phyloP scores from a whole-genome alignment of 495 filamentous ascomycete genomes.

The Collariella sp. region DNA sequence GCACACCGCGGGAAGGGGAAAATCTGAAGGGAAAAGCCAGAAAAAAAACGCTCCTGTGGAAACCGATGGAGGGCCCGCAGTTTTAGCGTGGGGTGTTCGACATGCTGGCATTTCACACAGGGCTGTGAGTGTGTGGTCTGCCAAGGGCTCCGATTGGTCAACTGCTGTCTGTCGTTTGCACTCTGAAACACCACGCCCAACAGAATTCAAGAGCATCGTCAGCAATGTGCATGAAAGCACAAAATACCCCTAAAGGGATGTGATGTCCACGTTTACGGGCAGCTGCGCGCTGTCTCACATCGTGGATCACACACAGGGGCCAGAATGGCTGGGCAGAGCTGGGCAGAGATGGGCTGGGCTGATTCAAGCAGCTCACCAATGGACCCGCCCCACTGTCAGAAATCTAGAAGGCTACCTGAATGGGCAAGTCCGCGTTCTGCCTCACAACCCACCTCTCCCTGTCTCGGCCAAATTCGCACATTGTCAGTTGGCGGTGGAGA shows the following conservation, averaged over 20 bases:
- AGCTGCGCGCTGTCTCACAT: no score
- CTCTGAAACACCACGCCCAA: neutral
- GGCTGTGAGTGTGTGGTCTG: slow-evolving; percentile 1
- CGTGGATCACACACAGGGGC: no score
- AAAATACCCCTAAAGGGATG: no score
- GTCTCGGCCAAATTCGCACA: no score
- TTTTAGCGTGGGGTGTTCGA: neutral
- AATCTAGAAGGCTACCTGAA: slow-evolving; percentile 10
- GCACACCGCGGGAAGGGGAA: neutral
- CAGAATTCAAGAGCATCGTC: neutral
- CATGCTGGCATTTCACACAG: neutral
- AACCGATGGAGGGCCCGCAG: neutral
- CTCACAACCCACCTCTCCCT: no score
- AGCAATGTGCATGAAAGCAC: no score
- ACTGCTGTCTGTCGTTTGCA: neutral
- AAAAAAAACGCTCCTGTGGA: neutral
- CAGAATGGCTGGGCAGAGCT: no score
- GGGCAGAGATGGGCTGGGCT: neutral
- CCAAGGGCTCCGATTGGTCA: neutral
- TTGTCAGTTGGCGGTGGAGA: no score
- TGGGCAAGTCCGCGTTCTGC: neutral
- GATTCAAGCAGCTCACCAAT: neutral
- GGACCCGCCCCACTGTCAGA: neutral
- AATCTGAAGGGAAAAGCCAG: neutral
- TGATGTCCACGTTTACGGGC: no score